Percentiles rank a stretch among this genome's conserved stretches.
phyloP scores from a whole-genome alignment of 805 yeast genomes.

The Schizosaccharomyces osmophilus region DNA sequence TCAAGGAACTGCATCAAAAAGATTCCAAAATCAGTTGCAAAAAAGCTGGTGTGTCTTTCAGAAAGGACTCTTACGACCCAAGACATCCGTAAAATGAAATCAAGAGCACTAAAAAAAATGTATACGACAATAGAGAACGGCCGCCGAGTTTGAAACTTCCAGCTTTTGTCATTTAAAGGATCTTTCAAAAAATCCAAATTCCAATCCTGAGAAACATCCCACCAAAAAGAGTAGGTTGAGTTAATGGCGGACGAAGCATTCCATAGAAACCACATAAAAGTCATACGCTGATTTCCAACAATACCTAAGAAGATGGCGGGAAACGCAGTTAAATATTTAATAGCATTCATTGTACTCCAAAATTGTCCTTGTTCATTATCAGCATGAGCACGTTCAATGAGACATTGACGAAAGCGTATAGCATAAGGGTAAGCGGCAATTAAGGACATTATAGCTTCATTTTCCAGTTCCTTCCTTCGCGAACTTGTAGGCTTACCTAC shows the following conservation, averaged over 20 bases:
- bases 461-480: conserved; percentile 14
- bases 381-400: conserved; percentile 28
- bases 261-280: conserved; percentile 10
- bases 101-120: conserved; percentile 30
- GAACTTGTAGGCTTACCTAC: conserved; percentile 17
- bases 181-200: conserved; percentile 24
- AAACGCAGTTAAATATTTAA: conserved; percentile 46
- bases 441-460: conserved; percentile 14
- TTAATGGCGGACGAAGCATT: conserved; percentile 29
- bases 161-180: not conserved
- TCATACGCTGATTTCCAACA: conserved; percentile 7
- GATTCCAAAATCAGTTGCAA: conserved; percentile 27
- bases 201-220: conserved; percentile 92
- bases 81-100: conserved; percentile 43
- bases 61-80: conserved; percentile 43
- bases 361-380: conserved; percentile 27
- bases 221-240: conserved; percentile 53
- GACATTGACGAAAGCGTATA: conserved; percentile 67
- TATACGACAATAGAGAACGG: conserved; percentile 17
- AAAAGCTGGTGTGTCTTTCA: conserved; percentile 10
- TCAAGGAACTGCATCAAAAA: conserved; percentile 16
- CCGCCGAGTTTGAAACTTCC: conserved; percentile 11
- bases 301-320: conserved; percentile 23
- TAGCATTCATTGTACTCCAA: conserved; percentile 24
- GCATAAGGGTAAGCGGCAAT: conserved; percentile 31